Evolutionary conservation across 768 basidiomycete genomes (phyloP), one percentile per base, ranked within the genome.

Genomic region (Podaxis pistillaris): DNA sequence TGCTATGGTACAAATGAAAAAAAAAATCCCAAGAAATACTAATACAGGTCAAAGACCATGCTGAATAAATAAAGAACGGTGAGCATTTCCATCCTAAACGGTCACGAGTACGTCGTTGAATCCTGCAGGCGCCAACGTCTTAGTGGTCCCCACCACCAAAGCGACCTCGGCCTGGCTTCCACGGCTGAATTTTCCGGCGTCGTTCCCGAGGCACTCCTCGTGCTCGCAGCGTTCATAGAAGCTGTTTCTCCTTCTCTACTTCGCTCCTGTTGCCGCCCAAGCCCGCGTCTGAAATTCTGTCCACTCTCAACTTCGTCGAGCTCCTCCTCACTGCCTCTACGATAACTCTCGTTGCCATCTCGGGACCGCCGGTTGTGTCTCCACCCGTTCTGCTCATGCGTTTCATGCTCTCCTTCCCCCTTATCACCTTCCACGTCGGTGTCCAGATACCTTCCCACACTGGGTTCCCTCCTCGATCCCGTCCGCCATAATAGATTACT

Each of bases 111-210:
- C 55, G 81, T 78, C 8, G 91, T 93, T 64, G 89, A 84, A 68
- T 94, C 92, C 66, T 87, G 83, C 66, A 93, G 72, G 51, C 92
- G 79, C 91, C 90, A 93, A 30, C 81, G 79, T 51, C 82, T 78
- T 22, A 93, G 72, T 2, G 91, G 90, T 0, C 89, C 89, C 90
- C 90, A 92, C 87, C 90, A 91, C 86, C 86, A 91, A 63, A 90
- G 64, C 5, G 89, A 89, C 54, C 58, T 65, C 1, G 73, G 69
- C 19, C 65, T 67, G 9, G 57, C 47, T 51, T 54, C 64, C 49
- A 61, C 56, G 24, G 63, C 61, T 46, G 64, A 63, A 26, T 61
- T 58, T 7, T 63, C 33, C 33, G 33, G 65, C 51, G 62, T 19
- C 22, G 65, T 58, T 53, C 57, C 58, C 38, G 56, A 28, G 37